Base-by-base conservation (phyloP, 2,329 filamentous ascomycete genomes). In the Aureobasidium leucospermi region DNA sequence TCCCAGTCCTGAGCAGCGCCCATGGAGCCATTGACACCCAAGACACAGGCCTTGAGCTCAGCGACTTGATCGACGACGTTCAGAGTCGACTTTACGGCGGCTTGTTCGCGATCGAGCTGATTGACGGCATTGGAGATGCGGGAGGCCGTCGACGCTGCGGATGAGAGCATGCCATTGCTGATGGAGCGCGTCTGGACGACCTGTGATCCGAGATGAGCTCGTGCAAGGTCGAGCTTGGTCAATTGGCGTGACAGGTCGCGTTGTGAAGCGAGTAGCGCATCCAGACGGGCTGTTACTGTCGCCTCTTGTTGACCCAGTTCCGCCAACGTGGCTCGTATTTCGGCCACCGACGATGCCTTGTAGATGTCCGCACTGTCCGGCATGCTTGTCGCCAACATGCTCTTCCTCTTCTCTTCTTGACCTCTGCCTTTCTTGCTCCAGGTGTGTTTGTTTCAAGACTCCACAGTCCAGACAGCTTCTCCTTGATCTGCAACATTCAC, bases 1-100 rank as follows among this genome's bases (percentile, higher is more conserved):
- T 99, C 94, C 94, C 94, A 99, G 76, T 99, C 94, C 74, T 99
- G 94, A 43, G 94, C 90, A 4, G 92, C 93, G 36, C 93, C 94
- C 94, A 99, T 99, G 61, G 89, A 95, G 16, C 92, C 94, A 29
- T 93, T 86, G 10, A 97, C 92, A 45, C 94, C 94, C 62, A 96
- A 85, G 38, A 97, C 90, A 71, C 94, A 99, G 8, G 94, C 89
- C 76, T 97, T 97, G 65, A 99, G 86, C 79, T 99, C 94, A 5
- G 90, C 89, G 13, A 99, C 93, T 76, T 96, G 92, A 74, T 97
- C 93, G 10, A 97, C 94, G 3, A 97, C 91, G 8, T 87, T 83
- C 60, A 99, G 78, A 0, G 94, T 97, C 53, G 91, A 87, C 72
- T 94, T 92, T 8, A 99, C 93, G 31, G 91, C 84, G 61, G 86